These are phyloP conservation scores for Murraya koenigii DNA, from an alignment of 345 rosid species.

Conservation along the genomic window DNA sequence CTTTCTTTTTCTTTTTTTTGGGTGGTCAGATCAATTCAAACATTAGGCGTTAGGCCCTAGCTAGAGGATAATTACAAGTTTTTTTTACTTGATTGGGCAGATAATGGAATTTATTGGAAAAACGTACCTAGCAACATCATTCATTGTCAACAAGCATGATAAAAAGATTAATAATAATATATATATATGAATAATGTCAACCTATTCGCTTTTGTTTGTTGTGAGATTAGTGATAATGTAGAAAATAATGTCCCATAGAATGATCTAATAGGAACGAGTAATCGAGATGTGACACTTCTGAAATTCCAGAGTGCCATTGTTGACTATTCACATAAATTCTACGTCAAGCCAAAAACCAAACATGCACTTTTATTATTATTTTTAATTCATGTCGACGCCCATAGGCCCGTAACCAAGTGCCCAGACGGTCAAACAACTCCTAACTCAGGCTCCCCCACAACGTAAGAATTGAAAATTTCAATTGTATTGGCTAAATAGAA, in stretches of 20 bases:
- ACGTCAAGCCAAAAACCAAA: no score
- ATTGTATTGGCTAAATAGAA: not conserved
- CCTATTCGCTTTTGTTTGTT: no score
- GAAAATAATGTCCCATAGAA: no score
- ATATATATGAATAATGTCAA: no score
- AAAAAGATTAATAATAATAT: no score
- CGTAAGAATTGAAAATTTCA: not conserved
- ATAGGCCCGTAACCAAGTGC: not conserved
- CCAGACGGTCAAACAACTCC: not conserved
- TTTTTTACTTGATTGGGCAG: no score
- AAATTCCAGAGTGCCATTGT: not conserved
- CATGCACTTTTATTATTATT: no score
- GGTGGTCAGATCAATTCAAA: not conserved
- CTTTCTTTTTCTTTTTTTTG: no score
- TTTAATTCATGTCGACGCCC: not conserved
- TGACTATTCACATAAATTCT: not conserved
- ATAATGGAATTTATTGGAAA: not conserved
- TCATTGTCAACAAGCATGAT: not conserved
- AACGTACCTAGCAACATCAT: no score
- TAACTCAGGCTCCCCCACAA: not conserved
- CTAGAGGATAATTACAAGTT: no score
- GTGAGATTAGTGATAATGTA: no score
- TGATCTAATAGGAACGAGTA: not conserved
- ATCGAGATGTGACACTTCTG: not conserved
- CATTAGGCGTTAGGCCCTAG: no score